These are phyloP conservation scores for Psilocybe tampanensis DNA, from an alignment of 768 basidiomycete genomes.

Conservation along the genomic window DNA sequence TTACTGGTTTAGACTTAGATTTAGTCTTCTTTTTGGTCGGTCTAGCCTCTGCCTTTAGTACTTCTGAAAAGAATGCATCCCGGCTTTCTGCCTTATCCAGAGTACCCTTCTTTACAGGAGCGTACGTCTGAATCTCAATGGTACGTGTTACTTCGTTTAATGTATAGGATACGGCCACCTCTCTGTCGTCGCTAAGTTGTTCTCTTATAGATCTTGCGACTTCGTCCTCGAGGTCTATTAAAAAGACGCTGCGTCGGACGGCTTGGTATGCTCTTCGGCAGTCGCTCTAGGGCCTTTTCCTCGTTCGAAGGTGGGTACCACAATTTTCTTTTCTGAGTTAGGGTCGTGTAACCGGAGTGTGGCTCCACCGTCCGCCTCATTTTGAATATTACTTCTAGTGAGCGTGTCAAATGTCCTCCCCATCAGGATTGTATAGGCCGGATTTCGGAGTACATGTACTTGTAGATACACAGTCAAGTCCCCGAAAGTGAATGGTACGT, in stretches of 20 bases:
- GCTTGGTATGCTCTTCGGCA: too few species aligned
- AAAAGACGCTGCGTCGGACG: slow-evolving; percentile 5
- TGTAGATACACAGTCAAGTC: slow-evolving; percentile 24
- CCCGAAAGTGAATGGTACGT: too few species aligned
- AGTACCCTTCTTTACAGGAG: background rate
- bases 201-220: too few species aligned
- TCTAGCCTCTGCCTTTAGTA: too few species aligned
- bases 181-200: slow-evolving; percentile 12
- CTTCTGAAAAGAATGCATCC: background rate
- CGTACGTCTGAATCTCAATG: background rate
- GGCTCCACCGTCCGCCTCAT: slow-evolving; percentile 18
- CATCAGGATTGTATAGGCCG: slow-evolving; percentile 28
- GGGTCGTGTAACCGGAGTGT: slow-evolving; percentile 26
- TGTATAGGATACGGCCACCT: slow-evolving; percentile 7
- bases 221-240: slow-evolving; percentile 19
- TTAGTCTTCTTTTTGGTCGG: too few species aligned
- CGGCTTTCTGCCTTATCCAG: background rate
- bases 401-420: slow-evolving; percentile 33
- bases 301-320: slow-evolving; percentile 9
- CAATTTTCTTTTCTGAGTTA: slow-evolving; percentile 20
- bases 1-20: too few species aligned
- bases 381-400: slow-evolving; percentile 19
- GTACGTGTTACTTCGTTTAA: background rate
- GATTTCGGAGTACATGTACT: slow-evolving; percentile 27
- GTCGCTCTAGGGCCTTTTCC: background rate